These are phyloP conservation scores for Fagopyrum esculentum DNA, from an alignment of 148 eudicot genomes.

Conservation along the genomic window DNA sequence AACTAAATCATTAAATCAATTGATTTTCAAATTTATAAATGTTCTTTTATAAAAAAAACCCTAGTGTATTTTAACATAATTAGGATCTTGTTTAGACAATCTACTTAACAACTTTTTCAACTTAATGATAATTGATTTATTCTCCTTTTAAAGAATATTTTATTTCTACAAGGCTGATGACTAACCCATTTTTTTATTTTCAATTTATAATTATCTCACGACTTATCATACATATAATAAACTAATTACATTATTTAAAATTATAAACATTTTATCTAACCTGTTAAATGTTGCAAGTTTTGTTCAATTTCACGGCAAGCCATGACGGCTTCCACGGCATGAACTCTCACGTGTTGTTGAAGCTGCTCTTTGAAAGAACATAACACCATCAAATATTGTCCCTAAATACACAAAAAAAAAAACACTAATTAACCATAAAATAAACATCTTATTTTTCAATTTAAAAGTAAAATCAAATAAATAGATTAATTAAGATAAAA, in stretches of 20 bases:
- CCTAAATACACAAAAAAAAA: conserved; percentile 22
- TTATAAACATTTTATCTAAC: conserved; percentile 21
- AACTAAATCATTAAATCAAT: too few species aligned
- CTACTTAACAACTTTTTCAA: too few species aligned
- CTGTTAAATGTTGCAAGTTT: conserved; percentile 68
- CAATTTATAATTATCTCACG: too few species aligned
- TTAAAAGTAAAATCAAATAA: background rate
- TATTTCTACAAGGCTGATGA: too few species aligned
- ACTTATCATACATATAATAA: background rate
- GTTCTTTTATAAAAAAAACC: too few species aligned
- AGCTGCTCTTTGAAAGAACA: conserved; percentile 90
- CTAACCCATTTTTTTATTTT: too few species aligned
- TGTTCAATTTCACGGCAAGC: conserved; percentile 96
- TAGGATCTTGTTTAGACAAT: too few species aligned
- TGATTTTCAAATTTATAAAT: too few species aligned
- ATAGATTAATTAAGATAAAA: too few species aligned
- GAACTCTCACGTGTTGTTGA: conserved; percentile 94
- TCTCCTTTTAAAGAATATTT: too few species aligned
- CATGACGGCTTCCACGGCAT: conserved; percentile 98
- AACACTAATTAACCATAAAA: background rate
- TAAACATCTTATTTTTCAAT: background rate
- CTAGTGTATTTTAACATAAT: too few species aligned
- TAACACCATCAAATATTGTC: conserved; percentile 71
- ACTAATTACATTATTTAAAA: background rate
- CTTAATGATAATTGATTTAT: too few species aligned